phyloP scores from a whole-genome alignment of 1,139 yeast genomes.

The Candida neerlandica region DNA sequence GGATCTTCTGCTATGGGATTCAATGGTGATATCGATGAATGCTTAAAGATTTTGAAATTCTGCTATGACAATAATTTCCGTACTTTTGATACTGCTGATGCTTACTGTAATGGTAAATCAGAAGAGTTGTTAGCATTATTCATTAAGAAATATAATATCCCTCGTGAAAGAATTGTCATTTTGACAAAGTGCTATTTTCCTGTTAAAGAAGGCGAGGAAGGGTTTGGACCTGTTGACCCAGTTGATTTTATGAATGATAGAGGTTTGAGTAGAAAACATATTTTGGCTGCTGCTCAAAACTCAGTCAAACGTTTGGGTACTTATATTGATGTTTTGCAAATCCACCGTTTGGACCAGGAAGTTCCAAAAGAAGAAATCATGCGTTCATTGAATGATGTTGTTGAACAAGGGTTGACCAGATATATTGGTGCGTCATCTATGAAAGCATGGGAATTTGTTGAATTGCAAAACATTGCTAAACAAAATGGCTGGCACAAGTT shows the following conservation, averaged over 20 bases:
- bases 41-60: conserved; percentile 40
- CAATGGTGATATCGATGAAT: conserved; percentile 13
- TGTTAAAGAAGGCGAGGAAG: conserved; percentile 17
- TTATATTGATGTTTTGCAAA: too few species aligned
- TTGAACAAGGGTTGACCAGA: conserved; percentile 48
- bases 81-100: conserved; percentile 34
- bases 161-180: conserved; percentile 34
- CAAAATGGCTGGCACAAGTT: conserved; percentile 55
- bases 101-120: conserved; percentile 29
- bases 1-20: conserved; percentile 4
- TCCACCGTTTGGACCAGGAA: conserved; percentile 47
- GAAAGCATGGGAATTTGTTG: conserved; percentile 50
- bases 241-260: conserved; percentile 12
- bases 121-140: conserved; percentile 25
- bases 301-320: conserved; percentile 55
- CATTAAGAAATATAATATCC: conserved; percentile 22
- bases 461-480: conserved; percentile 56
- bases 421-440: conserved; percentile 65
- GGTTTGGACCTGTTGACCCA: conserved; percentile 12
- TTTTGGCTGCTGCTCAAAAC: conserved; percentile 50
- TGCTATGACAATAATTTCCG: conserved; percentile 53
- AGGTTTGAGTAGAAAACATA: conserved; percentile 50
- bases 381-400: conserved; percentile 55
- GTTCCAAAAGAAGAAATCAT: conserved; percentile 53
- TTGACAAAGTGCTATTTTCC: conserved; percentile 36